Percentiles rank a stretch among this genome's conserved stretches.
Conservation (phyloP, 371 early-diverging fungal species). For the Smittium culicis region DNA sequence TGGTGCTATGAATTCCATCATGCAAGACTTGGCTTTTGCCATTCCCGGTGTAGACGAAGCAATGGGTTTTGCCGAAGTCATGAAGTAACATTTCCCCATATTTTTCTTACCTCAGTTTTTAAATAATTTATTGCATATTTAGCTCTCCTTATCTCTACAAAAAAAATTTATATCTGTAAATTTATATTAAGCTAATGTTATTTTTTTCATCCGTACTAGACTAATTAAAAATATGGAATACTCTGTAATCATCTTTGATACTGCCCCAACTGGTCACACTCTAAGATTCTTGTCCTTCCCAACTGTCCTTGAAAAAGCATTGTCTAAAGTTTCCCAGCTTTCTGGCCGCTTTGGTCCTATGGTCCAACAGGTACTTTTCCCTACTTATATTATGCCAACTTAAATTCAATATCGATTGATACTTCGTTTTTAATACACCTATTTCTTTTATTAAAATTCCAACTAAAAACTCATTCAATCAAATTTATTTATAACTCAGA, state of each 20-base stretch:
- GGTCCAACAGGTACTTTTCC: constrained; percentile 51
- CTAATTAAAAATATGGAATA: constrained; percentile 97
- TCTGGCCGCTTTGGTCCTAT: constrained; percentile 88
- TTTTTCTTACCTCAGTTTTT: not conserved
- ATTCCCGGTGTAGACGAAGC: constrained; percentile 99
- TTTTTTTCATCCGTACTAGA: too few species aligned
- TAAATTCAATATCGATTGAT: not conserved
- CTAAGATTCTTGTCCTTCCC: constrained; percentile 97
- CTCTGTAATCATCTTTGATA: constrained; percentile 94
- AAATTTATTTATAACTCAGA: constrained; percentile 25
- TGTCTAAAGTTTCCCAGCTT: constrained; percentile 83
- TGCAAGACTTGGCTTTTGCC: constrained; percentile 92
- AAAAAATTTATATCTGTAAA: not conserved
- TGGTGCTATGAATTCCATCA: constrained; percentile 68
- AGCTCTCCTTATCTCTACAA: not conserved
- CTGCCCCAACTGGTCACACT: constrained; percentile 98
- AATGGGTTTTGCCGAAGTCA: constrained; percentile 97
- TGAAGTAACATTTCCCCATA: constrained; percentile 48
- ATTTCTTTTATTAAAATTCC: too few species aligned
- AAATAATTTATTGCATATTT: constrained; percentile 18
- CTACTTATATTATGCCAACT: not conserved
- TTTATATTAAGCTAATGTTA: not conserved
- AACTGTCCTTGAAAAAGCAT: constrained; percentile 85
- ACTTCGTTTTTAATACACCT: not conserved
- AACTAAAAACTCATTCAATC: not conserved